Evolutionary conservation across 2,329 filamentous ascomycete species (phyloP).

Genomic region (Onygenales sp.): DNA sequence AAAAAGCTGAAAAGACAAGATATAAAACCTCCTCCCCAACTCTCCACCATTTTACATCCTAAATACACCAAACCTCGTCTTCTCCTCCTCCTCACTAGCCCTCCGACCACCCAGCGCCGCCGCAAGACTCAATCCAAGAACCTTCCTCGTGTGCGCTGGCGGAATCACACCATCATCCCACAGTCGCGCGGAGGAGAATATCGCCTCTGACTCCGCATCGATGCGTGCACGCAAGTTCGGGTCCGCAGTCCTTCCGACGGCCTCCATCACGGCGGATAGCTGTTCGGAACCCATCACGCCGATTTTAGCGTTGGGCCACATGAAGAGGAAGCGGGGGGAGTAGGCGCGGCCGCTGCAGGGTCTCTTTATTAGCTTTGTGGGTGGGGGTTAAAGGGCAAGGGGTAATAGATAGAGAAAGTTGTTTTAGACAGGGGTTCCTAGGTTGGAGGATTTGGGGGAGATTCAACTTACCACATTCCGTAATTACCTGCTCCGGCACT

Average conservation of each 20-base stretch:
- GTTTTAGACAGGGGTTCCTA: too few relatives aligned
- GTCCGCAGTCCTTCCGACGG: constrained; percentile 76
- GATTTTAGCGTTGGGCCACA: constrained; percentile 96
- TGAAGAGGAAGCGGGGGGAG: constrained; percentile 82
- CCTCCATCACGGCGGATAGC: constrained; percentile 85
- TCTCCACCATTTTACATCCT: constrained; percentile 53
- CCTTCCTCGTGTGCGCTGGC: constrained; percentile 63
- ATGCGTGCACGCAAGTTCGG: constrained; percentile 74
- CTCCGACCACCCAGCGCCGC: constrained; percentile 62
- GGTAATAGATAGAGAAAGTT: constrained; percentile 1
- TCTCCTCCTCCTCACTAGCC: constrained; percentile 42
- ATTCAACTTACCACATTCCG: constrained; percentile 66
- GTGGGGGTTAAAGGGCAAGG: background rate
- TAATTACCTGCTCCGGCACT: constrained; percentile 95
- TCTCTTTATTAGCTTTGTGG: background rate
- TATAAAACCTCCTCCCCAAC: background rate
- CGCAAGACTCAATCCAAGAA: constrained; percentile 62
- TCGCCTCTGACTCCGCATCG: constrained; percentile 79
- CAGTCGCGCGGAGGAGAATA: constrained; percentile 76
- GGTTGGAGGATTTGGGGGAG: too few relatives aligned
- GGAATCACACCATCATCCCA: constrained; percentile 86
- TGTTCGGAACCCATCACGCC: constrained; percentile 96
- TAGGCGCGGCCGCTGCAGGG: constrained; percentile 68
- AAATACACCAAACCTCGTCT: constrained; percentile 68
- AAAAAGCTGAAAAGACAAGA: background rate